Base-by-base conservation (phyloP, 2,329 filamentous ascomycete genomes). In the Cercospora sesami region DNA sequence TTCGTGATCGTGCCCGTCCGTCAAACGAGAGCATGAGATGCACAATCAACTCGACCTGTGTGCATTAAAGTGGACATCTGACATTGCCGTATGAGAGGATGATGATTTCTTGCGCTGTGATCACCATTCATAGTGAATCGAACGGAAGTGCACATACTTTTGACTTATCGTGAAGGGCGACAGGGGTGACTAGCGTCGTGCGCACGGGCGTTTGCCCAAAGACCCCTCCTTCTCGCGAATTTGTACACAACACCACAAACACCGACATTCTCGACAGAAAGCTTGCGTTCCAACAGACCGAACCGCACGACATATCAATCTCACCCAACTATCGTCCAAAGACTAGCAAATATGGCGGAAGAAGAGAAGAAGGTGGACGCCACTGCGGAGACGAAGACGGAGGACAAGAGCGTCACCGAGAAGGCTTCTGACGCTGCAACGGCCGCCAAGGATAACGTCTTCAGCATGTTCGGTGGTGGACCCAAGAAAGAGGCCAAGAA, bases 401-500 rank as follows among this genome's bases (percentile, higher is more conserved):
- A 75, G 77, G 74, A 81, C 68, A 79, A 79, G 70, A 76, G 75
- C 21, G 75, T 78, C 62, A 77, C 75, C 60, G 78, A 80, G 66
- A 75, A 78, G 65, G 80, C 77, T 33, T 70, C 75, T 33, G 76
- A 78, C 58, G 75, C 77, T 31, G 80, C 78, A 26, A 71, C 78
- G 18, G 78, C 81, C 42, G 82, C 82, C 21, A 84, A 83, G 78
- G 82, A 84, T 75, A 84, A 84, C 72, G 92, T 98, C 73, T 98
- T 98, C 86, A 94, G 92, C 81, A 98, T 99, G 95, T 99, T 99
- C 79, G 95, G 95, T 75, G 95, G 95, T 72, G 95, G 95, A 71
- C 92, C 92, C 69, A 96, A 96, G 89, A 98, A 97, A 86, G 92
- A 95, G 84, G 94, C 93, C 87, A 96, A 95, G 86, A 89, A 89